A percentile compares a stretch with the other conserved stretches of the same genome.
Conservation (phyloP, 305 asterid genomes). For the Fraxinus platypoda region DNA sequence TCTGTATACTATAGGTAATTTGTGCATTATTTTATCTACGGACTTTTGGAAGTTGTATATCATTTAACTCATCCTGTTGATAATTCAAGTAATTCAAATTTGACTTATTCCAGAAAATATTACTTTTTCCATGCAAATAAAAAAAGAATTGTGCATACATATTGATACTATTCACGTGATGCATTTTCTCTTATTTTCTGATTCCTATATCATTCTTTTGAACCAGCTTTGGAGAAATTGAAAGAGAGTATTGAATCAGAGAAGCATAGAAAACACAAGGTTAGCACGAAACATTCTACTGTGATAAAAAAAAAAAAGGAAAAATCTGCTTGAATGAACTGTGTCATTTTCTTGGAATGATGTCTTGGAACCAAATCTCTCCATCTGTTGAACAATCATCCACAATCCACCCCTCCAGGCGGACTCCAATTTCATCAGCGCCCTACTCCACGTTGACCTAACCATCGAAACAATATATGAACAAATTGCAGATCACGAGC, state of each 20-base stretch:
- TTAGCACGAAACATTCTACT: conserved; percentile 22
- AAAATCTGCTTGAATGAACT: conserved; percentile 27
- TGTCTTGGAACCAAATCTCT: background rate
- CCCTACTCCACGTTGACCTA: conserved; percentile 13
- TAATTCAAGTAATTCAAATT: background rate
- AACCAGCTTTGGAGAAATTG: conserved; percentile 69
- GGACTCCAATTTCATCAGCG: conserved; percentile 27
- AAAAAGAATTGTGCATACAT: background rate
- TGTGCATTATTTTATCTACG: background rate
- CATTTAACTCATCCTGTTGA: background rate
- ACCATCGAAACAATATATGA: conserved; percentile 30
- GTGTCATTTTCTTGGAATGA: background rate
- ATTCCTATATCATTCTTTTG: conserved; percentile 15
- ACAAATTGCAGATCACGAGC: conserved; percentile 7
- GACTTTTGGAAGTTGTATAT: background rate
- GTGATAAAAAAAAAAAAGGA: conserved; percentile 18
- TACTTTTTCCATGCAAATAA: background rate
- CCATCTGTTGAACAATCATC: background rate
- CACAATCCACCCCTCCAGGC: background rate
- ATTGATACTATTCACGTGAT: background rate
- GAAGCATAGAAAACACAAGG: conserved; percentile 40
- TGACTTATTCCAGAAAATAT: background rate
- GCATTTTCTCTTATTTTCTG: conserved; percentile 5
- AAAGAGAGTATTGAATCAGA: conserved; percentile 64
- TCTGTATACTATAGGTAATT: conserved; percentile 51